Base-by-base conservation (phyloP, 2,329 filamentous ascomycete genomes). In the Blastomyces gilchristii region DNA sequence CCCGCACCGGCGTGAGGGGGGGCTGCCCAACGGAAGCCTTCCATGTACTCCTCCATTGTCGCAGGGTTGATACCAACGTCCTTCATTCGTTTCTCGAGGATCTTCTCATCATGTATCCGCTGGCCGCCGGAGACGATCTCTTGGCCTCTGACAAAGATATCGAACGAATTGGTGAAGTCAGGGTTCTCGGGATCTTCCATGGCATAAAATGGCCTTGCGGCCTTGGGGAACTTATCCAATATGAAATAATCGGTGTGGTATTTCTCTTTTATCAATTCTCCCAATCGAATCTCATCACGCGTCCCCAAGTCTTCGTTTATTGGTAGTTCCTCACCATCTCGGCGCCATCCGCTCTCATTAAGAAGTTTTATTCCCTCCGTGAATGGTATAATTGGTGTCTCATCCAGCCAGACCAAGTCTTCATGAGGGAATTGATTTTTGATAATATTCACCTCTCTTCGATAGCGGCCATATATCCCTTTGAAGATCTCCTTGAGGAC, bases 41-140 rank as follows among this genome's bases (percentile, higher is more conserved):
- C 84, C 67, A 97, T 83, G 73, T 97, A 97, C 62, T 96, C 91
- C 64, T 92, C 87, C 89, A 97, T 93, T 8, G 85, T 84, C n/a
- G 85, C 82, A 1, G 90, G 89, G 34, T 89, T 83, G 64, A 97
- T 87, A 64, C 90, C 90, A 58, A 85, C 82, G 58, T 83, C 83
- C 64, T 82, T 81, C 88, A 97, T 91, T 71, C 88, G 89, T 69
- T 87, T 82, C 54, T 87, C 83, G n/a, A 97, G 80, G 71, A 89
- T 83, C 4, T 81, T 77, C 0, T 89, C 83, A 65, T 94, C 87
- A 73, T 97, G 89, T 66, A 97, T 95, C 83, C 92, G 91, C 75
- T 97, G 92, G 8, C 92, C 92, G 69, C 92, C 92, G 0, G 90
- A 93, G 56, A 93, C 86, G 63, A 97, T 94, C 74, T 97, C 92